Evolutionary conservation across 768 basidiomycete genomes (phyloP).

Genomic region (Rhodotorula graminis): DNA sequence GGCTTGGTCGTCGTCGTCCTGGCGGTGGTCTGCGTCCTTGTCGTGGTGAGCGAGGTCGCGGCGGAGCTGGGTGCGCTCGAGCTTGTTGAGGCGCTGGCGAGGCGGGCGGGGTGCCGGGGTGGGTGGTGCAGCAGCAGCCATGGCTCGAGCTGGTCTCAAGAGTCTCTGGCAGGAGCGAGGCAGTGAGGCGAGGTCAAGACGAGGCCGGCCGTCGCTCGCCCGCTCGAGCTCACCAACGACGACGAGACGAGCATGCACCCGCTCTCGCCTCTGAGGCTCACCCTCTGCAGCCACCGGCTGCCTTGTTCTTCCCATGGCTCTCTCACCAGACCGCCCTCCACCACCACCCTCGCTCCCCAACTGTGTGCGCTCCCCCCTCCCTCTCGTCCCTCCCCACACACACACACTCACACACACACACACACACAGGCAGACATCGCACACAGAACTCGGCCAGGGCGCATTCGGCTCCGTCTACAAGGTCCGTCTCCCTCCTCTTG

Average conservation of each 20-base stretch:
- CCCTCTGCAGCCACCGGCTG: neutral
- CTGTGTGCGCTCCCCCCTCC: constrained; percentile 12
- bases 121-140: neutral
- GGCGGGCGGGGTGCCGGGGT: neutral
- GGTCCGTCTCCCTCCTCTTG: neutral
- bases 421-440: constrained; percentile 30
- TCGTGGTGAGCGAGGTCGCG: neutral
- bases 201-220: no score
- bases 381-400: neutral
- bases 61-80: constrained; percentile 1
- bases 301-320: neutral
- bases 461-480: constrained; percentile 37
- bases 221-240: neutral
- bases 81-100: constrained; percentile 1
- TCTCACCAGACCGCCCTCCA: neutral
- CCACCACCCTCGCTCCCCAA: constrained; percentile 20
- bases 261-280: neutral
- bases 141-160: neutral
- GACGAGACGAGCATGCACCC: neutral
- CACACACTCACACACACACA: neutral
- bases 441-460: constrained; percentile 35
- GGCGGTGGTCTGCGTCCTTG: neutral
- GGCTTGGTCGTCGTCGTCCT: neutral
- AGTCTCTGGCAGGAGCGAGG: no score
- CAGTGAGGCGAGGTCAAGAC: neutral